Evolutionary conservation across 108 stramenopile genomes (phyloP).

Genomic region (Pseudonitzschia pungens): DNA sequence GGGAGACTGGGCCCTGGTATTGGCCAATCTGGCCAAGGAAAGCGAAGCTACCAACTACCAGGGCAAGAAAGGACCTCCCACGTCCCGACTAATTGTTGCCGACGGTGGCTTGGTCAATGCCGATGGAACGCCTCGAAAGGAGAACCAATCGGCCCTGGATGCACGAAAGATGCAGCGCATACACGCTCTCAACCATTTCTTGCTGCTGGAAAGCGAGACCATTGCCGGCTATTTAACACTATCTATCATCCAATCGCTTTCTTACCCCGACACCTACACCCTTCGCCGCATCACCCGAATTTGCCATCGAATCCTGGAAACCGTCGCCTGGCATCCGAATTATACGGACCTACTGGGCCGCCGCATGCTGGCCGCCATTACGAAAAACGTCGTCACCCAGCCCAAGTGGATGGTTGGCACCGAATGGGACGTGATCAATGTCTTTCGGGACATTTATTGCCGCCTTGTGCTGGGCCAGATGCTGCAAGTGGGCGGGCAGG

Average conservation of each 20-base stretch:
- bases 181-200: conserved; percentile 75
- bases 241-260: conserved; percentile 70
- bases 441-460: conserved; percentile 85
- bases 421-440: conserved; percentile 91
- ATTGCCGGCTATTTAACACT: conserved; percentile 75
- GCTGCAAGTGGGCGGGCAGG: conserved; percentile 84
- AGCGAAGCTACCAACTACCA: conserved; percentile 19
- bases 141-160: conserved; percentile 60
- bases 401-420: conserved; percentile 93
- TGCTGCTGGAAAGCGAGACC: conserved; percentile 74
- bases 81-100: conserved; percentile 31
- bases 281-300: conserved; percentile 79
- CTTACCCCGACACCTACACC: conserved; percentile 87
- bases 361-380: conserved; percentile 67
- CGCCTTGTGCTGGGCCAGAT: conserved; percentile 83
- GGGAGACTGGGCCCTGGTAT: conserved; percentile 56
- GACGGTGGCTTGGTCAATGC: conserved; percentile 66
- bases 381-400: conserved; percentile 78
- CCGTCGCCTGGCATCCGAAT: conserved; percentile 73
- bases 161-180: conserved; percentile 77
- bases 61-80: conserved; percentile 44
- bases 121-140: conserved; percentile 61
- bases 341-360: conserved; percentile 77
- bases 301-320: conserved; percentile 86
- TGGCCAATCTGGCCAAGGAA: conserved; percentile 32